Evolutionary conservation across 129 eudicot species (phyloP).

Genomic region (Flaveria brownii): DNA sequence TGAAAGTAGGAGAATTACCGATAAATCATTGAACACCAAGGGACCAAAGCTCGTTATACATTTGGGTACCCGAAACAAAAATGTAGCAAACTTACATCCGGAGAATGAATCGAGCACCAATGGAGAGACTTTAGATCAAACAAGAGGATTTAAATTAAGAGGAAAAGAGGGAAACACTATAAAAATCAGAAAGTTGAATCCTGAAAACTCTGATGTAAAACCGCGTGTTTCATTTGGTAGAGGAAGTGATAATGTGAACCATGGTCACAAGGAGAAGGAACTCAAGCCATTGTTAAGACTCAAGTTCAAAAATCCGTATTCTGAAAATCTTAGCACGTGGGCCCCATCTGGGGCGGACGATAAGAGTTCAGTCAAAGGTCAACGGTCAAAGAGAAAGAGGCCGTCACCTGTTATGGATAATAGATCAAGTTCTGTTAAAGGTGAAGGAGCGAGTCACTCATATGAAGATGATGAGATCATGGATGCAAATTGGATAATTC

Average conservation of each 20-base stretch:
- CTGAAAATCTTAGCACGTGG: conserved; percentile 56
- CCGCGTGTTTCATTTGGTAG: conserved; percentile 41
- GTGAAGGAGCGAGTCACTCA: conserved; percentile 41
- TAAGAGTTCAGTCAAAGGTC: conserved; percentile 67
- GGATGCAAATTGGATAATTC: conserved; percentile 88
- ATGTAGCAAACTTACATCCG: conserved; percentile 42
- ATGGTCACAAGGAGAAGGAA: conserved; percentile 47
- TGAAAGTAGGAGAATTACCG: conserved; percentile 39
- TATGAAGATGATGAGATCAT: conserved; percentile 52
- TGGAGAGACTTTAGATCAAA: conserved; percentile 45
- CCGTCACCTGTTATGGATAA: conserved; percentile 49
- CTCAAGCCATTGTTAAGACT: conserved; percentile 63
- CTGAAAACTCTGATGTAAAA: conserved; percentile 32
- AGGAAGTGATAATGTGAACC: conserved; percentile 37
- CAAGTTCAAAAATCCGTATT: conserved; percentile 61
- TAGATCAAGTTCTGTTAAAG: conserved; percentile 27
- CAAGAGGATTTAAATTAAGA: conserved; percentile 43
- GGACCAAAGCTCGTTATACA: conserved; percentile 90
- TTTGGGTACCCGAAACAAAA: conserved; percentile 61
- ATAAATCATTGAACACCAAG: conserved; percentile 48
- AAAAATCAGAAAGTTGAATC: conserved; percentile 54
- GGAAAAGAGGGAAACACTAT: conserved; percentile 59
- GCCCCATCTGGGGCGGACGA: conserved; percentile 62
- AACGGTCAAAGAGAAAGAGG: conserved; percentile 83
- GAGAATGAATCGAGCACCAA: conserved; percentile 44